A percentile compares a stretch with the other conserved stretches of the same genome.
Evolutionary conservation across 2,329 filamentous ascomycete species (phyloP).

Genomic region (Dactylellina parvicollis): DNA sequence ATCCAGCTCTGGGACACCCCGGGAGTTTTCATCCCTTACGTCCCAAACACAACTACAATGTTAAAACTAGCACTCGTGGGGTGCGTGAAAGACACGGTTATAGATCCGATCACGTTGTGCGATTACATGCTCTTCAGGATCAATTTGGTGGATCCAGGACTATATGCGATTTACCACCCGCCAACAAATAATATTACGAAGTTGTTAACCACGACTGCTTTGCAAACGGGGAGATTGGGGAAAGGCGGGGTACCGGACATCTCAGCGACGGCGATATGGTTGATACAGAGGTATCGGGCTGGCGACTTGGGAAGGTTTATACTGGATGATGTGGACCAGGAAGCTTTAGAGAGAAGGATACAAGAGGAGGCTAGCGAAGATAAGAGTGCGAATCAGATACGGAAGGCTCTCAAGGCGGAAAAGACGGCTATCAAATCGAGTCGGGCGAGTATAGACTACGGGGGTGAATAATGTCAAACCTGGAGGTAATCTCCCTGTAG

Average conservation of each 20-base stretch:
- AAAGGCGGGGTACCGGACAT: slow-evolving; percentile 77
- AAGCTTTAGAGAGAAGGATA: slow-evolving; percentile 67
- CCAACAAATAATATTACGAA: slow-evolving; percentile 86
- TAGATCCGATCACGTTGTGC: slow-evolving; percentile 79
- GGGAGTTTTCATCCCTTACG: slow-evolving; percentile 93
- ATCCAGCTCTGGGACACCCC: slow-evolving; percentile 91
- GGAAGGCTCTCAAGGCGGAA: slow-evolving; percentile 57
- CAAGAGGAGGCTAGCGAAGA: slow-evolving; percentile 61
- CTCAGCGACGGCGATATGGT: slow-evolving; percentile 78
- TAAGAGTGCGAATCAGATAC: slow-evolving; percentile 55
- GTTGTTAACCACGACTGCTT: slow-evolving; percentile 76
- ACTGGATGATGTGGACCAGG: slow-evolving; percentile 77
- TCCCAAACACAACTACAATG: slow-evolving; percentile 86
- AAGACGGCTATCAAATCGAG: slow-evolving; percentile 47
- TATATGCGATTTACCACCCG: slow-evolving; percentile 72
- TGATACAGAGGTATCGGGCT: slow-evolving; percentile 82
- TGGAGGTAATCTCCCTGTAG: slow-evolving; percentile 1
- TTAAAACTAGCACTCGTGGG: slow-evolving; percentile 92
- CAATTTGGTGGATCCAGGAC: slow-evolving; percentile 72
- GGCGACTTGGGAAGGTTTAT: slow-evolving; percentile 80
- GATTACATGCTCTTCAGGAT: slow-evolving; percentile 90
- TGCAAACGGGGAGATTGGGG: slow-evolving; percentile 77
- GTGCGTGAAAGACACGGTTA: slow-evolving; percentile 87
- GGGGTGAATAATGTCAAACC: slow-evolving; percentile 2
- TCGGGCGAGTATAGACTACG: slow-evolving; percentile 15